These are phyloP conservation scores for Blastocystis sp. DNA, from an alignment of 352 stramenopile species.

Conservation along the genomic window DNA sequence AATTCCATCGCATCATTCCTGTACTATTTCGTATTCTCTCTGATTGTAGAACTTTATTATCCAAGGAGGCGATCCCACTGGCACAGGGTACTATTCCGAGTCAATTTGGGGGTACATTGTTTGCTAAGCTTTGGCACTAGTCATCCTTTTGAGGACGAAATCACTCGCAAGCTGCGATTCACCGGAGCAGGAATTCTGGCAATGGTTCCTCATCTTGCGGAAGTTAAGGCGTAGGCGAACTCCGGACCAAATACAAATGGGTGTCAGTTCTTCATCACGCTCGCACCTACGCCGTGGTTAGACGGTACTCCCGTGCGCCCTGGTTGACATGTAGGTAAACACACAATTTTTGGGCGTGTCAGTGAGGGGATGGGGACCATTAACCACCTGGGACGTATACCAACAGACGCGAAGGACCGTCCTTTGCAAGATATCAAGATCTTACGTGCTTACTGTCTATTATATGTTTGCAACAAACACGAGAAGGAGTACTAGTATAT, in stretches of 20 bases:
- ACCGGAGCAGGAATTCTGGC: slow-evolving; percentile 80
- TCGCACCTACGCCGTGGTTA: slow-evolving; percentile 84
- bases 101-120: slow-evolving; percentile 82
- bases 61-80: slow-evolving; percentile 86
- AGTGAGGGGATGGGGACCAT: slow-evolving; percentile 84
- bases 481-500: not conserved
- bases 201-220: slow-evolving; percentile 29
- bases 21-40: slow-evolving; percentile 62
- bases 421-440: slow-evolving; percentile 65
- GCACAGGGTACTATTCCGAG: slow-evolving; percentile 82
- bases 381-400: slow-evolving; percentile 80
- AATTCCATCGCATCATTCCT: slow-evolving; percentile 87
- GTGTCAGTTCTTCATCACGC: slow-evolving; percentile 86
- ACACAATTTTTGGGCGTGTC: slow-evolving; percentile 85
- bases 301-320: slow-evolving; percentile 70
- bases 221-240: slow-evolving; percentile 72
- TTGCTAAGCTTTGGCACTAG: not conserved
- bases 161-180: slow-evolving; percentile 83
- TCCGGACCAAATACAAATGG: slow-evolving; percentile 82
- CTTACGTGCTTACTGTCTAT: slow-evolving; percentile 47
- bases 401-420: slow-evolving; percentile 78
- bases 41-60: slow-evolving; percentile 84
- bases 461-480: not conserved
- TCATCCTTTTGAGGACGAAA: slow-evolving; percentile 82
- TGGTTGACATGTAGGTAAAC: slow-evolving; percentile 71